phyloP scores from a whole-genome alignment of 257 asterid genomes.

The Ajuga chamaepitys region DNA sequence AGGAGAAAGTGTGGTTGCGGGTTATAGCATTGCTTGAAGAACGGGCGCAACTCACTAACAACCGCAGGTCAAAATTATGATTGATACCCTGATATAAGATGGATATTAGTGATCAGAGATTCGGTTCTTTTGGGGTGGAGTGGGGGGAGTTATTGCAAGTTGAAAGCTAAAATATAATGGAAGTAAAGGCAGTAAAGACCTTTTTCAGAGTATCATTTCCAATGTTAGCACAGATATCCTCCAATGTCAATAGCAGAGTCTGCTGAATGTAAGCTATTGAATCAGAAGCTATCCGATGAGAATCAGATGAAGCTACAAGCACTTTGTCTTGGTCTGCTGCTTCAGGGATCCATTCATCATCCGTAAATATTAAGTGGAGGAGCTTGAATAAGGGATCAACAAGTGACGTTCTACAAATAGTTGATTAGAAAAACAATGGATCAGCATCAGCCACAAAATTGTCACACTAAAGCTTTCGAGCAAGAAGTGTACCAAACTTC shows the following conservation, averaged over 20 bases:
- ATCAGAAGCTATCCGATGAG: conserved; percentile 29
- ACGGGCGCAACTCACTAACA: conserved; percentile 70
- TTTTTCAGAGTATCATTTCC: conserved; percentile 26
- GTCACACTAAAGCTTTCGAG: neutral
- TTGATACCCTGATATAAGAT: conserved; percentile 39
- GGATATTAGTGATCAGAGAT: conserved; percentile 19
- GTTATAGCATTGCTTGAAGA: conserved; percentile 50
- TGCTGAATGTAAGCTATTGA: conserved; percentile 55
- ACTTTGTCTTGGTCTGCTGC: conserved; percentile 29
- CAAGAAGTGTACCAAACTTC: neutral
- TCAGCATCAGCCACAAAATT: neutral
- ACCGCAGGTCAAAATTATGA: conserved; percentile 44
- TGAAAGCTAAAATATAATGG: neutral
- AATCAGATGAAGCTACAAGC: conserved; percentile 27
- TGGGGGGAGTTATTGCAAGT: conserved; percentile 1
- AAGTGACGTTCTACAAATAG: conserved; percentile 55
- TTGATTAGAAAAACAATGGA: conserved; percentile 7
- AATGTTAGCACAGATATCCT: conserved; percentile 58
- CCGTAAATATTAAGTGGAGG: conserved; percentile 39
- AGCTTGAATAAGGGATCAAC: conserved; percentile 68
- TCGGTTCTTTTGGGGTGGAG: too few species aligned
- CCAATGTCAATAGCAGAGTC: conserved; percentile 58
- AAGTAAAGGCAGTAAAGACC: conserved; percentile 34
- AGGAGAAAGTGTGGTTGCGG: conserved; percentile 70
- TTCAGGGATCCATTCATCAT: conserved; percentile 34